Base-by-base conservation (phyloP, 2,329 filamentous ascomycete species). In the Blastomyces emzantsi region DNA sequence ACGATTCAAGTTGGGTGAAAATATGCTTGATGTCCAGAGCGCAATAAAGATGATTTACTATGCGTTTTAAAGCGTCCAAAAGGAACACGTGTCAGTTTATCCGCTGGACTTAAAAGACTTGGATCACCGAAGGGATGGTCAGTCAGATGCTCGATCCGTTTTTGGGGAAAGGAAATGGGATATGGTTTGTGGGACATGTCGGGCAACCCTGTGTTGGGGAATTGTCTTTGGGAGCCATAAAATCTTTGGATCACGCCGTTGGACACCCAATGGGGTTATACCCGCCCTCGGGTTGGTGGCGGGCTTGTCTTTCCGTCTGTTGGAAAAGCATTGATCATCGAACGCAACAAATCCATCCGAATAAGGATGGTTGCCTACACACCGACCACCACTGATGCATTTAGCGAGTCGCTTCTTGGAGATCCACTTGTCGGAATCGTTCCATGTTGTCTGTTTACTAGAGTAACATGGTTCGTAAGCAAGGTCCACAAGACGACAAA, bases 91-190 rank as follows among this genome's bases (percentile, higher is more conserved):
- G 78, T 80, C 78, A 72, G 77, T 77, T 75, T 85, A 85, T 85
- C 82, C 69, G 76, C 78, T 81, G 79, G 77, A 74, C 71, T 70
- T 71, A 28, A 52, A 73, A 83, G 82, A 84, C 84, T 86, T 79
- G 85, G 85, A 83, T 87, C 81, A 81, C 63, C 63, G 65, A 81
- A 77, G 79, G 82, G 83, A 82, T 83, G 82, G 82, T 82, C 76
- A 74, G 73, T 72, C 70, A 76, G 76, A 75, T 79, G 77, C 73
- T 69, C 71, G 70, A 49, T 58, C 17, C 22, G 70, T 70, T 68
- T 36, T 71, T 72, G 71, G 69, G 68, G 67, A 66, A 65, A 43
- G 6, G 45, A 49, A 64, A 68, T 68, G 75, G 79, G 79, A 83
- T 79, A 83, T 77, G 73, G 72, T 71, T 74, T 79, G 79, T 75